These are phyloP conservation scores for Coniochaeta hoffmannii DNA, from an alignment of 2,329 filamentous ascomycete species.

Conservation along the genomic window DNA sequence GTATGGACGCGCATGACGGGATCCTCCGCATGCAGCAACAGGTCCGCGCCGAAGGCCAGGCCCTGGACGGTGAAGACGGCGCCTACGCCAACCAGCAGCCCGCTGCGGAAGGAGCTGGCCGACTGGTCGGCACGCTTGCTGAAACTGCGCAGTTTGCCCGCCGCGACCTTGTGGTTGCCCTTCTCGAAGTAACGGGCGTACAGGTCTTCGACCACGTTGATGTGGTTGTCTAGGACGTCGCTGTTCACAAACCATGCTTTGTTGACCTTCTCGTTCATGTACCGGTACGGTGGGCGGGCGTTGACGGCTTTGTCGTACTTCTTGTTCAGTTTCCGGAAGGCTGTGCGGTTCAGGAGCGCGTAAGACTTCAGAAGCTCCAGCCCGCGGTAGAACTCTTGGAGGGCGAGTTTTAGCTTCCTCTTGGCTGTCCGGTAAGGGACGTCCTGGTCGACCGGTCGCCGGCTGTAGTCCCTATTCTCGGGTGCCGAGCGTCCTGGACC, in stretches of 20 bases:
- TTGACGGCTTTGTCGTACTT: slow-evolving; percentile 93
- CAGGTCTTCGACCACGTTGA: slow-evolving; percentile 77
- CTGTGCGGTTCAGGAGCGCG: slow-evolving; percentile 80
- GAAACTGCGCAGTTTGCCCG: slow-evolving; percentile 75
- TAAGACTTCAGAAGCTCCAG: slow-evolving; percentile 91
- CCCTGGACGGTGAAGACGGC: slow-evolving; percentile 60
- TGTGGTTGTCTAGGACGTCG: slow-evolving; percentile 72
- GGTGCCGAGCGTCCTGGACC: slow-evolving; percentile 18
- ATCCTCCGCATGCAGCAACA: slow-evolving; percentile 48
- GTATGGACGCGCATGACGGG: slow-evolving; percentile 42
- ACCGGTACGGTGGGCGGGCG: slow-evolving; percentile 68
- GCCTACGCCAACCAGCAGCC: slow-evolving; percentile 61
- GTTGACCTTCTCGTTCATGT: slow-evolving; percentile 88
- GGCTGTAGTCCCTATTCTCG: slow-evolving; percentile 40
- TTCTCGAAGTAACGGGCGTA: slow-evolving; percentile 93
- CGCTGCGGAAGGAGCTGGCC: slow-evolving; percentile 51
- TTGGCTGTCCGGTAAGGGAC: slow-evolving; percentile 85
- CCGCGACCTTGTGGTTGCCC: slow-evolving; percentile 86
- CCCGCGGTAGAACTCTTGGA: slow-evolving; percentile 89
- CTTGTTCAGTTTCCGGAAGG: slow-evolving; percentile 96
- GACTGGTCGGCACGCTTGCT: slow-evolving; percentile 51
- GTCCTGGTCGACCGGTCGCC: slow-evolving; percentile 43
- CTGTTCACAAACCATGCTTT: slow-evolving; percentile 88
- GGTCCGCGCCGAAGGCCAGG: slow-evolving; percentile 49
- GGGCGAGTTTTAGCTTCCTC: slow-evolving; percentile 79